A percentile compares a stretch with the other conserved stretches of the same genome.
Conservation (phyloP, 345 rosid species). For the Linum tenue region DNA sequence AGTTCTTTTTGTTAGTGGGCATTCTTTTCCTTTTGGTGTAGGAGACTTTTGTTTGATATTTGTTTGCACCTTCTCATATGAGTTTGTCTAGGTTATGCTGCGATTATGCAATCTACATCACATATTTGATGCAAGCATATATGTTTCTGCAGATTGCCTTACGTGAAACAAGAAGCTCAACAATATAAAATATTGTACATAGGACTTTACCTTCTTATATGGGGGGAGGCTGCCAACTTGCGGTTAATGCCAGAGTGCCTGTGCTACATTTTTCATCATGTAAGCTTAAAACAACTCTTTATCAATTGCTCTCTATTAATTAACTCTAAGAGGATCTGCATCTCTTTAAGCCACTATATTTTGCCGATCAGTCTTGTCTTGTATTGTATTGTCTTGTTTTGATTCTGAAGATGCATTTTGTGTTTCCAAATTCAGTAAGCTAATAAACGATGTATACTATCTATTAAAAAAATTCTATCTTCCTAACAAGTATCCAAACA, state of each 20-base stretch:
- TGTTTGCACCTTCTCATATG: slow-evolving; percentile 5
- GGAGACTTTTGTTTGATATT: slow-evolving; percentile 1
- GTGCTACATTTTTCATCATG: slow-evolving; percentile 90
- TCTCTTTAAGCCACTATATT: too few species aligned
- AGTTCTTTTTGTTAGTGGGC: background rate
- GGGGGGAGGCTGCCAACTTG: slow-evolving; percentile 98
- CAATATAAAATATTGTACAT: slow-evolving; percentile 76
- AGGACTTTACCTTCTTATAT: slow-evolving; percentile 89
- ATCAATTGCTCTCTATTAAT: background rate
- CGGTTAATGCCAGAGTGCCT: slow-evolving; percentile 93
- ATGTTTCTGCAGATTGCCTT: slow-evolving; percentile 57
- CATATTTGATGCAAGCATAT: slow-evolving; percentile 14
- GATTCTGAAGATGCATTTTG: too few species aligned
- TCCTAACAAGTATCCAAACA: too few species aligned
- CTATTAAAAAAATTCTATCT: too few species aligned
- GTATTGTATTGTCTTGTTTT: too few species aligned
- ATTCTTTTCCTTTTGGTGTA: background rate
- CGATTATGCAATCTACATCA: too few species aligned
- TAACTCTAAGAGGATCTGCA: background rate
- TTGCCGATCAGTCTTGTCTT: too few species aligned
- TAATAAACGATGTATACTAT: too few species aligned
- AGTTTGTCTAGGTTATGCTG: background rate
- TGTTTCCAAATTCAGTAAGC: too few species aligned
- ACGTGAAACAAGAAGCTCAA: slow-evolving; percentile 64
- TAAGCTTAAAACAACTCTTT: slow-evolving; percentile 32